phyloP scores from a whole-genome alignment of 2,329 filamentous ascomycete species.

The Scedosporium dehoogii region DNA sequence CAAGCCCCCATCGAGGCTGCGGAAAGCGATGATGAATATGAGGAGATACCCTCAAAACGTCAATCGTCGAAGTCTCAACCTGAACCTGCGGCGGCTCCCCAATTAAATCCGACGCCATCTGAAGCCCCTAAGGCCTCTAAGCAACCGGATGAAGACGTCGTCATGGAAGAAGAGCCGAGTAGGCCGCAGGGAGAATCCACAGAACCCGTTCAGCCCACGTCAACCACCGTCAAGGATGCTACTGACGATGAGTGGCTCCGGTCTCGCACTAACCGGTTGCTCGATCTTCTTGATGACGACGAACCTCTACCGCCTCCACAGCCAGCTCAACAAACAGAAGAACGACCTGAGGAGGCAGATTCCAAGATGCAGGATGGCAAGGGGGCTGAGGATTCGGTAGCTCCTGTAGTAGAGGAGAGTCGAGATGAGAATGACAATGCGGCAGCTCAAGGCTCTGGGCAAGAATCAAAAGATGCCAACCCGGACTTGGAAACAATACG shows the following conservation, averaged over 20 bases:
- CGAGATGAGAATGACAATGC: neutral
- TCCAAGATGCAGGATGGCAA: neutral
- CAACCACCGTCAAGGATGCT: slow-evolving; percentile 27
- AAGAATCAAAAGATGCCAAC: neutral
- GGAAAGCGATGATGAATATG: slow-evolving; percentile 69
- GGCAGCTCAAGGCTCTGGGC: neutral
- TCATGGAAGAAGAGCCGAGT: slow-evolving; percentile 4
- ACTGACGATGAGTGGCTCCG: slow-evolving; percentile 88
- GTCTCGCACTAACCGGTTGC: slow-evolving; percentile 73
- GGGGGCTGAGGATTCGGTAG: neutral
- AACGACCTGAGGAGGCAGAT: neutral
- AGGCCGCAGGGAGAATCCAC: neutral
- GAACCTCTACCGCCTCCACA: slow-evolving; percentile 25
- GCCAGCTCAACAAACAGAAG: neutral
- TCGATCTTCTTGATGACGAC: slow-evolving; percentile 75
- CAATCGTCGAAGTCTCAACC: slow-evolving; percentile 6
- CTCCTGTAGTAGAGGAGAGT: neutral
- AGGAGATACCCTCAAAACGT: slow-evolving; percentile 42
- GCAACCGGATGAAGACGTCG: neutral
- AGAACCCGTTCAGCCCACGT: slow-evolving; percentile 3
- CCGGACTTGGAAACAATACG: slow-evolving; percentile 50
- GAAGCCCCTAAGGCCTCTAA: neutral
- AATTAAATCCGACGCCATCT: neutral
- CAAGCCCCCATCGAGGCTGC: slow-evolving; percentile 34
- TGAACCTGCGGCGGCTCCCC: neutral